phyloP scores from a whole-genome alignment of 2,329 filamentous ascomycete genomes.

The Phoma sp. region DNA sequence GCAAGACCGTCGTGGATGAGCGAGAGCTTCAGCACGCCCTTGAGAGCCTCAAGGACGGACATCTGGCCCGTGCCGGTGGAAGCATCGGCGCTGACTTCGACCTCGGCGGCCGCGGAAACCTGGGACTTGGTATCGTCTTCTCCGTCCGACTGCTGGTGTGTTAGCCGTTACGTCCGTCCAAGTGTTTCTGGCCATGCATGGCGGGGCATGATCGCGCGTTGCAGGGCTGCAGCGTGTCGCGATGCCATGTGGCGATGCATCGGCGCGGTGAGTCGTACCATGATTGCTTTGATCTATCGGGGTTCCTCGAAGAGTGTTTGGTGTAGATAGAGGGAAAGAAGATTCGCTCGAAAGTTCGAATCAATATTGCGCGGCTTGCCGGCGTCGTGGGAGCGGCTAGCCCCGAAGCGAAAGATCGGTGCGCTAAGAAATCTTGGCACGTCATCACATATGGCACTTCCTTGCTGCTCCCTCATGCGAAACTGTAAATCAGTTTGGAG shows the following conservation, averaged over 20 bases:
- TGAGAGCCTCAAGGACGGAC: slow-evolving; percentile 97
- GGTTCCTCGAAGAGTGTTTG: slow-evolving; percentile 53
- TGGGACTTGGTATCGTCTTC: slow-evolving; percentile 98
- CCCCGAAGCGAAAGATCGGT: slow-evolving; percentile 5
- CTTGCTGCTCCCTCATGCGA: too few relatives aligned
- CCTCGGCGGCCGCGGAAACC: slow-evolving; percentile 79
- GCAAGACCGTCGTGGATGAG: slow-evolving; percentile 99
- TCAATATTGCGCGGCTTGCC: slow-evolving; percentile 1
- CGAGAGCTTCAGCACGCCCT: slow-evolving; percentile 97
- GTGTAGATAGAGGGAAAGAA: slow-evolving; percentile 29
- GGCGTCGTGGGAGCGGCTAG: slow-evolving; percentile 7
- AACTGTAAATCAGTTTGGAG: too few relatives aligned
- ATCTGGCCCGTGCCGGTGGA: slow-evolving; percentile 83
- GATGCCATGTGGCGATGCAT: slow-evolving; percentile 4
- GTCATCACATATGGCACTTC: background rate
- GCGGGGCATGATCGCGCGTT: slow-evolving; percentile 4
- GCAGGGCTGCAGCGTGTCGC: background rate
- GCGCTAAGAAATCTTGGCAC: slow-evolving; percentile 5
- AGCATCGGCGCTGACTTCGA: slow-evolving; percentile 94
- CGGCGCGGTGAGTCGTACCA: slow-evolving; percentile 42
- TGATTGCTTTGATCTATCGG: slow-evolving; percentile 51
- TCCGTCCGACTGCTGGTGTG: slow-evolving; percentile 86
- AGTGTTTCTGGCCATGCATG: slow-evolving; percentile 4
- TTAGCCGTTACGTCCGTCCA: slow-evolving; percentile 24
- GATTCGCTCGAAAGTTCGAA: slow-evolving; percentile 20